A percentile compares a stretch with the other conserved stretches of the same genome.
Conservation (phyloP, 352 stramenopile species). For the Bremia lactucae region DNA sequence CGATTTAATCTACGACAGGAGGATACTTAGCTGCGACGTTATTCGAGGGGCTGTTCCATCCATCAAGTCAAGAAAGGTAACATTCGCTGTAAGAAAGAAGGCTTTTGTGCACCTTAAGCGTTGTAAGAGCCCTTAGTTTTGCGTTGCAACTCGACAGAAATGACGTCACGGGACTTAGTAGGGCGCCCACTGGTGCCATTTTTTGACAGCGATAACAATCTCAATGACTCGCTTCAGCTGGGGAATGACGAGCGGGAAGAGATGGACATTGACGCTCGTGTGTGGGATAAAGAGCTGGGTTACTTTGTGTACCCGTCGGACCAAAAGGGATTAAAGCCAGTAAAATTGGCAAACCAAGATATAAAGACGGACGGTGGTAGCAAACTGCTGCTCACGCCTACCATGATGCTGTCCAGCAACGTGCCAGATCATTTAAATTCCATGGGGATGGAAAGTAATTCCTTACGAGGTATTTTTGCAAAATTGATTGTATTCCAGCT, state of each 20-base stretch:
- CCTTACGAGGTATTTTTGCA: slow-evolving; percentile 4
- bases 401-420: slow-evolving; percentile 70
- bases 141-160: slow-evolving; percentile 8
- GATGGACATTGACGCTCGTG: slow-evolving; percentile 70
- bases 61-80: too few species aligned
- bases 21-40: too few species aligned
- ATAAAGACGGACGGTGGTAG: slow-evolving; percentile 15
- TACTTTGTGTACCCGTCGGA: slow-evolving; percentile 78
- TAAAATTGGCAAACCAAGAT: slow-evolving; percentile 12
- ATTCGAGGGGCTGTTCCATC: too few species aligned
- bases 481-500: slow-evolving; percentile 9
- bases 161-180: slow-evolving; percentile 34
- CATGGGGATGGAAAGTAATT: slow-evolving; percentile 11
- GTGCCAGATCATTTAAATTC: slow-evolving; percentile 29
- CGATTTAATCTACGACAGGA: too few species aligned
- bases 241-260: slow-evolving; percentile 31
- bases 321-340: slow-evolving; percentile 6
- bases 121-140: too few species aligned
- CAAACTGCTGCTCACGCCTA: slow-evolving; percentile 49
- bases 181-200: slow-evolving; percentile 65
- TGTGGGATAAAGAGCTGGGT: slow-evolving; percentile 72
- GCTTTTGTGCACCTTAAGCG: too few species aligned
- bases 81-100: too few species aligned
- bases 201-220: slow-evolving; percentile 63
- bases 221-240: slow-evolving; percentile 49